These are phyloP conservation scores for Cucurbita pepo DNA, from an alignment of 306 rosid species.

Conservation along the genomic window DNA sequence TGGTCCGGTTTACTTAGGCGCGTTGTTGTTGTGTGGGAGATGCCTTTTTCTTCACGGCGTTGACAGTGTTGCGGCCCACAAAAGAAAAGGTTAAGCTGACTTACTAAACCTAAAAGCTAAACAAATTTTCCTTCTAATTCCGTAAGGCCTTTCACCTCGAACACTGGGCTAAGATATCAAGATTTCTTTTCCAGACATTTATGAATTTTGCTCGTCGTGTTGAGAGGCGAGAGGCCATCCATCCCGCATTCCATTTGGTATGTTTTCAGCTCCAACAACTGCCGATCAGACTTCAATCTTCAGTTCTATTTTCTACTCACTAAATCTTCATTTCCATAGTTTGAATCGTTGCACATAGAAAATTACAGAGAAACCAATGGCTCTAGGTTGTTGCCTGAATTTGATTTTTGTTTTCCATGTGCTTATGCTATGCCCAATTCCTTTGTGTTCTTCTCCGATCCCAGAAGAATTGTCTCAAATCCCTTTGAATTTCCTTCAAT, in stretches of 20 bases:
- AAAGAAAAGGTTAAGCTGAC: too few relatives aligned
- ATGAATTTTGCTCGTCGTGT: too few relatives aligned
- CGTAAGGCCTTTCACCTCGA: too few relatives aligned
- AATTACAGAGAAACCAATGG: background rate
- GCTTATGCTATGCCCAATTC: conserved; percentile 7
- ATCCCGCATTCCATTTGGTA: too few relatives aligned
- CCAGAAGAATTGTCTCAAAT: conserved; percentile 17
- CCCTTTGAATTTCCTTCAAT: conserved; percentile 26
- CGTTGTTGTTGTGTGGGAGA: conserved; percentile 12
- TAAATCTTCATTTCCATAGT: background rate
- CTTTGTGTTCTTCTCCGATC: conserved; percentile 15
- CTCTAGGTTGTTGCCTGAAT: background rate
- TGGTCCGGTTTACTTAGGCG: conserved; percentile 15
- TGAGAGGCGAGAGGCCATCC: too few relatives aligned
- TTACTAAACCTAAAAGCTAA: too few relatives aligned
- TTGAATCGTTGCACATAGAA: background rate
- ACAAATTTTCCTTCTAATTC: too few relatives aligned
- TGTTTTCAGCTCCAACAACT: background rate
- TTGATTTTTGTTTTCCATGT: conserved; percentile 2
- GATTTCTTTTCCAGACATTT: too few relatives aligned
- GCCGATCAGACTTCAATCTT: background rate
- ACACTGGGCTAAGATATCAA: too few relatives aligned
- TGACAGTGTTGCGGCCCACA: background rate
- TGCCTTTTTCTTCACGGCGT: conserved; percentile 4
- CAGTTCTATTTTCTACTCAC: background rate